These are phyloP conservation scores for Tulasnella calospora DNA, from an alignment of 768 basidiomycete species.

Conservation along the genomic window DNA sequence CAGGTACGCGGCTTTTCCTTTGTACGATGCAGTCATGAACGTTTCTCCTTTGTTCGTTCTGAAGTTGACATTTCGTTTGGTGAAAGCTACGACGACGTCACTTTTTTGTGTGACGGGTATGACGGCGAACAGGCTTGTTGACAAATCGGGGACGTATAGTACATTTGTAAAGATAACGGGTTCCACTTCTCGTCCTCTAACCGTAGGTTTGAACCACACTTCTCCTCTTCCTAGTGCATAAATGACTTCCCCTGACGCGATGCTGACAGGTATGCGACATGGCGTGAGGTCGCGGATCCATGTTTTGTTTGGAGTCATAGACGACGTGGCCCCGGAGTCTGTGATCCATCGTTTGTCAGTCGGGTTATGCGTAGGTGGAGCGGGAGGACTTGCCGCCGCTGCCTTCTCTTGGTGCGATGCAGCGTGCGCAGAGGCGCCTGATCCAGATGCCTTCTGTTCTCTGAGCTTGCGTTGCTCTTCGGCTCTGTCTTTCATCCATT, in stretches of 20 bases:
- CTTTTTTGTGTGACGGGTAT: too few relatives aligned
- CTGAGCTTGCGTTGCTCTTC: background rate
- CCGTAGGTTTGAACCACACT: background rate
- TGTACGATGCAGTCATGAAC: background rate
- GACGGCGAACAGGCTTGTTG: background rate
- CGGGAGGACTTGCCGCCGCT: background rate
- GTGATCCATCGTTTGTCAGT: background rate
- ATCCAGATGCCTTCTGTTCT: background rate
- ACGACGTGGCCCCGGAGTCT: constrained; percentile 6
- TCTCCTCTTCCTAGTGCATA: background rate
- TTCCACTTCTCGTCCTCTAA: background rate
- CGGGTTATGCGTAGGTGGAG: background rate
- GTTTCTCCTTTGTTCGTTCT: too few relatives aligned
- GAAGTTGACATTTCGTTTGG: too few relatives aligned
- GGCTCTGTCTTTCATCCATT: too few relatives aligned
- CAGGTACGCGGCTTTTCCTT: background rate
- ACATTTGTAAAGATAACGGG: background rate
- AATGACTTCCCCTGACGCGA: background rate
- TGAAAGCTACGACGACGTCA: too few relatives aligned
- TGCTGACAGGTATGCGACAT: background rate
- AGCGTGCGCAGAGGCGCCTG: background rate
- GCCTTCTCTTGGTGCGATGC: background rate
- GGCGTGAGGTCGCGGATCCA: background rate
- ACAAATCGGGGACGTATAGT: background rate
- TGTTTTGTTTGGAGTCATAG: background rate